Conservation (phyloP, 2,329 filamentous ascomycete species). For the Alternaria triticimaculans region DNA sequence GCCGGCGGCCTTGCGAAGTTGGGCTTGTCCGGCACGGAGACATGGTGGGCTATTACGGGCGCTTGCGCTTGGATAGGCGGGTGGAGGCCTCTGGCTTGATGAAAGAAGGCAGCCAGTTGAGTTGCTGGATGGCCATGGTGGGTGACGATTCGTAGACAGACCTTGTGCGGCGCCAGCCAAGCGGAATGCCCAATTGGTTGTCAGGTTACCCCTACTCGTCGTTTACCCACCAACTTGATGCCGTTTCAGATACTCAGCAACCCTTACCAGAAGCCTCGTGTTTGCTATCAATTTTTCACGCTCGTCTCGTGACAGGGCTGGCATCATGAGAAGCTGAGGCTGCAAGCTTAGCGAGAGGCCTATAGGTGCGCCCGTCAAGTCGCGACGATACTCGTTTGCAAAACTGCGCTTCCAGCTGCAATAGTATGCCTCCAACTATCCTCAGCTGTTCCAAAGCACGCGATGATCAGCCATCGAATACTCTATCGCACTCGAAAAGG, state of each 20-base stretch:
- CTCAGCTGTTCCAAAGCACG: conserved; percentile 19
- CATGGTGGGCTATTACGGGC: conserved; percentile 41
- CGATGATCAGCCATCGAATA: conserved; percentile 25
- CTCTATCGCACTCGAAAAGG: conserved; percentile 16
- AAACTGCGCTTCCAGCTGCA: conserved; percentile 23
- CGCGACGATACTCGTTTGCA: conserved; percentile 21
- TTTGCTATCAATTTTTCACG: conserved; percentile 16
- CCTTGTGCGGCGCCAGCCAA: conserved; percentile 36
- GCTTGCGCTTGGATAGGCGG: conserved; percentile 46
- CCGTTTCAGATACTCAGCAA: conserved; percentile 32
- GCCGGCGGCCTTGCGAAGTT: conserved; percentile 34
- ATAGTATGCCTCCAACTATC: conserved; percentile 1
- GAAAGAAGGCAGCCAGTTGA: conserved; percentile 39
- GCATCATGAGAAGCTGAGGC: conserved; percentile 32
- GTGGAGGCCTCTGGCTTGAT: conserved; percentile 35
- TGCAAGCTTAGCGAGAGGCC: conserved; percentile 27
- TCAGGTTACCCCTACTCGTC: conserved; percentile 27
- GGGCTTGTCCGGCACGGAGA: conserved; percentile 35
- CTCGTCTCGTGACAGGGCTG: conserved; percentile 26
- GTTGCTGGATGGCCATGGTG: conserved; percentile 36
- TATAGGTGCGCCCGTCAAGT: conserved; percentile 13
- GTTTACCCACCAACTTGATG: conserved; percentile 36
- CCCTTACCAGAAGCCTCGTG: conserved; percentile 20
- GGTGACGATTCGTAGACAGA: conserved; percentile 44
- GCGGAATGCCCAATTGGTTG: conserved; percentile 37